A percentile compares a stretch with the other conserved stretches of the same genome.
These are phyloP conservation scores for Blumeria graminis DNA, from an alignment of 2,329 filamentous ascomycete genomes.

Conservation along the genomic window DNA sequence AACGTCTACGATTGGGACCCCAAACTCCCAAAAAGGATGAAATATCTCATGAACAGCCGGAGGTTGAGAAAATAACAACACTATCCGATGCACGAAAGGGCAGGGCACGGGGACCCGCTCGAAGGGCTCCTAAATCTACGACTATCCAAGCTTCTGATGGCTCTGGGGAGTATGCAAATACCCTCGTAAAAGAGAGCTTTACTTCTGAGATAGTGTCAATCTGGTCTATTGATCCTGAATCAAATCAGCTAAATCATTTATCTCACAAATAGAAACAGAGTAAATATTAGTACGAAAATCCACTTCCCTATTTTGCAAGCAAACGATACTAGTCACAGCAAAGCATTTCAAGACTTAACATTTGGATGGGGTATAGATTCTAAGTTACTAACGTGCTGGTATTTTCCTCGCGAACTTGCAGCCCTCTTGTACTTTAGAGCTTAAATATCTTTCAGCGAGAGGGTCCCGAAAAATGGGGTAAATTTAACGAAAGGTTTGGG, in stretches of 20 bases:
- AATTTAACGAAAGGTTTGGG: too few relatives aligned
- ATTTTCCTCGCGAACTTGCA: too few relatives aligned
- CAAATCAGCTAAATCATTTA: slow-evolving; percentile 16
- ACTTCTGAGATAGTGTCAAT: slow-evolving; percentile 17
- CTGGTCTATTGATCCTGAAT: slow-evolving; percentile 20
- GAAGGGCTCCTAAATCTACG: slow-evolving; percentile 33
- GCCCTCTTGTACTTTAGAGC: too few relatives aligned
- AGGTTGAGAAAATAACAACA: slow-evolving; percentile 49
- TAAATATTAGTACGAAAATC: neutral
- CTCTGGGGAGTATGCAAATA: neutral
- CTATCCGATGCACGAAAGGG: slow-evolving; percentile 75
- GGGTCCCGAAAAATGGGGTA: too few relatives aligned
- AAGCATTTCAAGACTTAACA: too few relatives aligned
- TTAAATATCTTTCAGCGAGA: too few relatives aligned
- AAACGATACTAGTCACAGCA: too few relatives aligned
- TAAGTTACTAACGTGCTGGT: too few relatives aligned
- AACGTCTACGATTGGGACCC: slow-evolving; percentile 68
- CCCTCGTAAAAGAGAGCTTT: neutral
- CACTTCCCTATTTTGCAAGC: too few relatives aligned
- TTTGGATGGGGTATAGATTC: too few relatives aligned
- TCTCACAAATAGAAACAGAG: slow-evolving; percentile 3
- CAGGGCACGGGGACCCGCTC: slow-evolving; percentile 65
- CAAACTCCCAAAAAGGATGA: slow-evolving; percentile 56
- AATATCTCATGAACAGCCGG: slow-evolving; percentile 26
- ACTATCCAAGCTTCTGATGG: slow-evolving; percentile 3